Evolutionary conservation across 192 early-diverging fungal genomes (phyloP).

Genomic region (Thamnidium elegans): DNA sequence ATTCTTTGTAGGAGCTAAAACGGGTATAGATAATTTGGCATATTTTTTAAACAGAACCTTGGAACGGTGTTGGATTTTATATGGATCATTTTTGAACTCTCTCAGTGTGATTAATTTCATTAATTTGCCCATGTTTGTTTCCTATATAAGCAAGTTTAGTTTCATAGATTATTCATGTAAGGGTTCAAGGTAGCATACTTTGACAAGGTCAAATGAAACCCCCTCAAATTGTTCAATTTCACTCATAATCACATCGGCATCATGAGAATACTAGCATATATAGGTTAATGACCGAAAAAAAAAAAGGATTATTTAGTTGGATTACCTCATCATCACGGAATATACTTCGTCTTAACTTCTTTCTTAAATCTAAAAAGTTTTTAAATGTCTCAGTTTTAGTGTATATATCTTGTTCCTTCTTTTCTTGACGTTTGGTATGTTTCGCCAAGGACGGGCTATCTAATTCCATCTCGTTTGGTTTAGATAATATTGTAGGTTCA

Average conservation of each 20-base stretch:
- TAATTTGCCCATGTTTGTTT: conserved; percentile 38
- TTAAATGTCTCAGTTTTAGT: conserved; percentile 8
- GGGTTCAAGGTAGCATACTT: conserved; percentile 16
- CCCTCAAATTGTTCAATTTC: conserved; percentile 32
- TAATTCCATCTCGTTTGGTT: neutral
- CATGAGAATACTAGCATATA: conserved; percentile 9
- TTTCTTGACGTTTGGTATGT: neutral
- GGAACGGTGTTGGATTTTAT: conserved; percentile 12
- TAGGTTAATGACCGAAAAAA: neutral
- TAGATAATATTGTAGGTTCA: neutral
- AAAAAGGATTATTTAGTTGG: neutral
- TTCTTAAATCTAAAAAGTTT: conserved; percentile 28
- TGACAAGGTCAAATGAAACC: conserved; percentile 36
- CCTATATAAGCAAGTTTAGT: conserved; percentile 15
- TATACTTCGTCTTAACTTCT: conserved; percentile 24
- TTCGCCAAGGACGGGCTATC: neutral
- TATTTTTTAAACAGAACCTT: conserved; percentile 19
- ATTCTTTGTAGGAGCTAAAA: conserved; percentile 5
- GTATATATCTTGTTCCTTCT: neutral
- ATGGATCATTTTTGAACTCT: conserved; percentile 18
- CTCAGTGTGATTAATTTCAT: conserved; percentile 31
- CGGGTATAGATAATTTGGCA: conserved; percentile 15
- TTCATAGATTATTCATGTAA: neutral
- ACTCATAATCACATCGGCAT: conserved; percentile 23
- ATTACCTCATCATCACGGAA: conserved; percentile 27